Base-by-base conservation (phyloP, 202 grass and related monocot species). In the Cymbopogon flexuosus region DNA sequence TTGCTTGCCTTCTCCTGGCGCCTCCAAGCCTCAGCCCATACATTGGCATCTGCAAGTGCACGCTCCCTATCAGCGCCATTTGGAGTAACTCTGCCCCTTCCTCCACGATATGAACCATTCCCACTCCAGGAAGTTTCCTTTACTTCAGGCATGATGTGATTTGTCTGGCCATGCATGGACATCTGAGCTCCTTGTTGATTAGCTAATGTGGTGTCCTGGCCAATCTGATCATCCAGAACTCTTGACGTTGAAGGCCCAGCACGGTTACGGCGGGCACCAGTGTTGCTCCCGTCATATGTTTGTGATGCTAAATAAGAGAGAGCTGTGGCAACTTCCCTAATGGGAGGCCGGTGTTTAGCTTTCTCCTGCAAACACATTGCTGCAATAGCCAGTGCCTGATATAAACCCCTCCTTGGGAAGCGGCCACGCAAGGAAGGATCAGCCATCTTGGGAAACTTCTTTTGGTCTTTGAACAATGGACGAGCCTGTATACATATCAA, bases 341-440 rank as follows among this genome's bases (percentile, higher is more conserved):
- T 93, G 12, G 16, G 40, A 76, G 93, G 93, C 3, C 88, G 90
- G 30, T 79, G 85, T 35, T 67, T 75, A 34, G 90, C 86, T n/a
- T 93, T 83, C 70, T 91, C 90, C 65, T 91, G 93, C 69, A 97
- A 76, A 89, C 93, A 97, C 88, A 93, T 89, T 18, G 93, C 90
- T 49, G 90, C 83, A 64, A 93, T 87, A 71, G 90, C 93, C 81
- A 97, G 63, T 3, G 90, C 93, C 80, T 87, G 88, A 66, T 83
- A 85, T 63, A 97, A 49, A 62, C 78, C 93, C 70, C 66, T 90
- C 23, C 62, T 81, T 15, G 93, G 93, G 68, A 81, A 93, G 34
- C 10, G 70, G 49, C 86, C 88, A 52, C 40, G 47, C 69, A 97
- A 29, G 72, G 70, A 64, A n/a, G 90, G 90, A 89, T 96, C 90